Base-by-base conservation (phyloP, 2,329 filamentous ascomycete species). In the Epichloe aotearoae region DNA sequence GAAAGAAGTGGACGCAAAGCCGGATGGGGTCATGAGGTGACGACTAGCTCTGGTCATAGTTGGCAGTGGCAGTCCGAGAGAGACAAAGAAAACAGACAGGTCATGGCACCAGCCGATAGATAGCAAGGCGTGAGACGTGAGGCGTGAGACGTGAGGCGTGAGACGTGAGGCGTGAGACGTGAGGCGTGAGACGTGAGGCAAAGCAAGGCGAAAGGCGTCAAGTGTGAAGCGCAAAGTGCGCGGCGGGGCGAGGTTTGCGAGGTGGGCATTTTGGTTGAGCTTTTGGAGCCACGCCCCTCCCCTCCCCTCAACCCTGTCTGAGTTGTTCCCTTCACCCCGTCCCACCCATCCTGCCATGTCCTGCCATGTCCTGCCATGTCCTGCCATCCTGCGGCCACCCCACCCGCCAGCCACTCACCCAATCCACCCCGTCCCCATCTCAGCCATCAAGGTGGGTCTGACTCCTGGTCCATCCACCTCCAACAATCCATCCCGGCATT, bases 401-500 rank as follows among this genome's bases (percentile, higher is more conserved):
- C 46, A 12, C 20, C 33, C 12, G 38, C 30, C 26, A 42, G 26
- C 20, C 43, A 30, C 26, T 10, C 7, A 30, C 26, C 26, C 2
- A 8, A 30, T 30, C 23, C 23, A 26, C 23, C 23, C 23, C 23
- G 8, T 26, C 23, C 23, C 23, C 23, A 41, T 45, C 45, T 20
- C 3, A 47, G 42, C 46, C 38, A n/a, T 3, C 17, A 19, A 30
- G 39, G 49, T 50, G 49, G 46, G 41, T 41, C 46, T 15, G 17
- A 8, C 40, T 14, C 34, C 42, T 36, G 11, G 17, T n/a, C 36
- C 46, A 34, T 45, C 44, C 45, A 49, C 50, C 43, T 43, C 39
- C 34, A 33, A 17, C 40, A 30, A 26, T 44, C 52, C 34, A 54
- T 47, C 52, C 39, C 26, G 46, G 39, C 40, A 38, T 12, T 47